Percentiles rank a stretch among this genome's conserved stretches.
Conservation (phyloP, 352 stramenopile genomes). For the Pythium coloratum region DNA sequence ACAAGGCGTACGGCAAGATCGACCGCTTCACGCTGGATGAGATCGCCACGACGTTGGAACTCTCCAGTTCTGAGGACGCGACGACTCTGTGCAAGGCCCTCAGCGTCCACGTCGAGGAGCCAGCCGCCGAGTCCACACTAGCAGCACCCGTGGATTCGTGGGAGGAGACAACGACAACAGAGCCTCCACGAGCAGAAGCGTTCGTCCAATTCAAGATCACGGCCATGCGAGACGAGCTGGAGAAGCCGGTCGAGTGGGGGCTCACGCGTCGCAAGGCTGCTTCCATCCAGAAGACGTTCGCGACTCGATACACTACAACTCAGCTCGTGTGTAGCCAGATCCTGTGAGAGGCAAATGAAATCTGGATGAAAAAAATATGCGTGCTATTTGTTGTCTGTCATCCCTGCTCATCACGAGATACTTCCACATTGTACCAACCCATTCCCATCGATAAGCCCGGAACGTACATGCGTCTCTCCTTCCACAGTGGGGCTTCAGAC, state of each 20-base stretch:
- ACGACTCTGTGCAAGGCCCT: constrained; percentile 39
- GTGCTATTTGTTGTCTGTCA: constrained; percentile 3
- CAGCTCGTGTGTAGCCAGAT: background rate
- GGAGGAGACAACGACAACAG: background rate
- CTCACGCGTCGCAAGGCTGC: constrained; percentile 5
- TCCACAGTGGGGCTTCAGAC: constrained; percentile 31
- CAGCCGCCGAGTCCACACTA: background rate
- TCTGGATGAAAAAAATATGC: background rate
- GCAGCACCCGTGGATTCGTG: constrained; percentile 4
- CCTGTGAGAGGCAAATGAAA: background rate
- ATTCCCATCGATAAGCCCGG: constrained; percentile 1
- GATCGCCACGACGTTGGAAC: constrained; percentile 35
- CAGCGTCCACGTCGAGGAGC: constrained; percentile 41
- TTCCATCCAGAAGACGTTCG: constrained; percentile 1
- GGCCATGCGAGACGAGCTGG: constrained; percentile 11
- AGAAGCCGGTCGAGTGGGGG: background rate
- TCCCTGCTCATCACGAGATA: background rate
- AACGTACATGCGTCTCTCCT: background rate
- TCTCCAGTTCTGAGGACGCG: constrained; percentile 26
- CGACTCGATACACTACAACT: background rate
- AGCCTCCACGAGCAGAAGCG: background rate
- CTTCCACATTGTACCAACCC: background rate
- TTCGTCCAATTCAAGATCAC: constrained; percentile 24
- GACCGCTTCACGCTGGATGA: constrained; percentile 49
- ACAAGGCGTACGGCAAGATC: constrained; percentile 64